Evolutionary conservation across 108 stramenopile species (phyloP).

Genomic region (Aurantiochytrium sp.): DNA sequence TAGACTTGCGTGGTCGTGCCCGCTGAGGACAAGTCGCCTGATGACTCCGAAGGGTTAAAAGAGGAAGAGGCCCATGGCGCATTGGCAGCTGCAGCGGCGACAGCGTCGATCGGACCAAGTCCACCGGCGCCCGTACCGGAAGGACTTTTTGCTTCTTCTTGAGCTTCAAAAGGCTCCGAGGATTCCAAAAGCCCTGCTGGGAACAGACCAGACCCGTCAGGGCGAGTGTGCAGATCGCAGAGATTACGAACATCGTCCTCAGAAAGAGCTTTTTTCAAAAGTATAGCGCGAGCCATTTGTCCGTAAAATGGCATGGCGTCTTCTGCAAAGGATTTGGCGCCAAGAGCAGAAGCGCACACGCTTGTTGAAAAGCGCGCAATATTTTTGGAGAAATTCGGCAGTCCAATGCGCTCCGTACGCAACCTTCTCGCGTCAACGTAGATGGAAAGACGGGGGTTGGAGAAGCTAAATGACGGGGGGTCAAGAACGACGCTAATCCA

Average conservation of each 20-base stretch:
- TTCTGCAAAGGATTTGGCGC: neutral
- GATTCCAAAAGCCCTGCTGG: neutral
- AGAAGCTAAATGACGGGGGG: neutral
- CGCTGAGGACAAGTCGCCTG: too few species aligned
- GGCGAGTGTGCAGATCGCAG: neutral
- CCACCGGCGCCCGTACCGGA: too few species aligned
- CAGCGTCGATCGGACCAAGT: too few species aligned
- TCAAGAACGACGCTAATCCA: neutral
- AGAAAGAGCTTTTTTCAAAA: neutral
- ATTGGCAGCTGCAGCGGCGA: too few species aligned
- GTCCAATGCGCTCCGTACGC: neutral
- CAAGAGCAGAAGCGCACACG: too few species aligned
- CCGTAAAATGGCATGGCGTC: neutral
- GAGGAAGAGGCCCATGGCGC: too few species aligned
- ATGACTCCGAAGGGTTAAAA: too few species aligned
- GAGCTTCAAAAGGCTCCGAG: neutral
- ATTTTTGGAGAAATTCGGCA: too few species aligned
- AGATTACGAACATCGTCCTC: neutral
- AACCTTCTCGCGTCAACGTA: neutral
- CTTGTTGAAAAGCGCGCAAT: neutral
- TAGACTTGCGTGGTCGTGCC: neutral
- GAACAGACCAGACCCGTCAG: neutral
- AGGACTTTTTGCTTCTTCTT: too few species aligned
- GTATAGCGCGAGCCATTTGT: neutral
- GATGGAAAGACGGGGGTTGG: neutral